Evolutionary conservation across 306 rosid genomes (phyloP).

Genomic region (Pachyrhizus erosus): DNA sequence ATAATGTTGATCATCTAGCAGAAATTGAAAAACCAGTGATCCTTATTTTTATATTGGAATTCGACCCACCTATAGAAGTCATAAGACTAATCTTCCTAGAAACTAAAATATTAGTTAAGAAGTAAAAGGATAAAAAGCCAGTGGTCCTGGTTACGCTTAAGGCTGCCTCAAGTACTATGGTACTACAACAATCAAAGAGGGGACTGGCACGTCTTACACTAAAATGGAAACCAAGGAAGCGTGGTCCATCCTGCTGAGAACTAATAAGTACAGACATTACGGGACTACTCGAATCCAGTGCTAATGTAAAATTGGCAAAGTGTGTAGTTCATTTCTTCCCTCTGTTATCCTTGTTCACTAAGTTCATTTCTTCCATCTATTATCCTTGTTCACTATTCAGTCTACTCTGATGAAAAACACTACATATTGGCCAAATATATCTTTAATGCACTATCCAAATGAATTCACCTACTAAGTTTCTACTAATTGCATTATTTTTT

Average conservation of each 20-base stretch:
- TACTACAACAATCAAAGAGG: conserved; percentile 36
- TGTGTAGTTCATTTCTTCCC: neutral
- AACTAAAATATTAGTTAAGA: too few relatives aligned
- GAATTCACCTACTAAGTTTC: neutral
- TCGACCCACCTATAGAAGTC: too few relatives aligned
- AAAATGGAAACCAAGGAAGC: conserved; percentile 36
- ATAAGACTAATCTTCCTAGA: too few relatives aligned
- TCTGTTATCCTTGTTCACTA: too few relatives aligned
- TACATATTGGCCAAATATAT: neutral
- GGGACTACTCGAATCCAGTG: conserved; percentile 22
- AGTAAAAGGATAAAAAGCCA: too few relatives aligned
- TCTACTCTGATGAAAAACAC: neutral
- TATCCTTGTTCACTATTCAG: neutral
- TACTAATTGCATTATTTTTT: conserved; percentile 14
- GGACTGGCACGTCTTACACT: conserved; percentile 43
- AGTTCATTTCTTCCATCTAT: neutral
- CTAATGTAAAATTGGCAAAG: neutral
- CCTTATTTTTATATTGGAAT: too few relatives aligned
- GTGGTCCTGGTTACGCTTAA: conserved; percentile 26
- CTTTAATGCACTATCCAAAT: neutral
- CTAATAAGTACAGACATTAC: conserved; percentile 12
- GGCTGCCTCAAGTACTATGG: conserved; percentile 40
- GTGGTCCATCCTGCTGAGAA: conserved; percentile 51
- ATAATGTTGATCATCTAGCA: conserved; percentile 26
- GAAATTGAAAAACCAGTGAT: conserved; percentile 32